Evolutionary conservation across 1,284 basidiomycete genomes (phyloP).

Genomic region (Microbotryum intermedium): DNA sequence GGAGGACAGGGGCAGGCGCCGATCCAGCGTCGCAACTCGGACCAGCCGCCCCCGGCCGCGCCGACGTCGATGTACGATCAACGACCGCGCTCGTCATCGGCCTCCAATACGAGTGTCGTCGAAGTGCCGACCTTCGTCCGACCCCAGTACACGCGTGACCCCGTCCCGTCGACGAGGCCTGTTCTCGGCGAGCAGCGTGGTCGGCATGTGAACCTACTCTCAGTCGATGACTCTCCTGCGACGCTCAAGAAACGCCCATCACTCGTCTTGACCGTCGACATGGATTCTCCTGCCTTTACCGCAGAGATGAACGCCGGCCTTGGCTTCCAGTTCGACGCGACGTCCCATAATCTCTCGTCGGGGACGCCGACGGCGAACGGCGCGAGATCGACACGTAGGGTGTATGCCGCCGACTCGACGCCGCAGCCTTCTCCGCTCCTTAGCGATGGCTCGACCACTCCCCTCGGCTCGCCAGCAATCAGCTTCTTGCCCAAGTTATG

Average conservation of each 20-base stretch:
- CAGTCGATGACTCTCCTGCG: background rate
- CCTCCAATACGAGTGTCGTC: background rate
- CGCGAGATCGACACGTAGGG: too few relatives aligned
- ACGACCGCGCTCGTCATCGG: slow-evolving; percentile 4
- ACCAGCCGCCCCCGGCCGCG: background rate
- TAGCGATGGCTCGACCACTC: slow-evolving; percentile 8
- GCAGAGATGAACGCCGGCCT: slow-evolving; percentile 1
- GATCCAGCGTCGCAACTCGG: background rate
- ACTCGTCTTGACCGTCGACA: slow-evolving; percentile 23
- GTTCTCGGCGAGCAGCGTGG: slow-evolving; percentile 15
- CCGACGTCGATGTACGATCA: background rate
- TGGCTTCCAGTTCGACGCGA: slow-evolving; percentile 8
- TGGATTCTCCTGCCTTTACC: slow-evolving; percentile 15
- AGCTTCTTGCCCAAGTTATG: slow-evolving; percentile 7
- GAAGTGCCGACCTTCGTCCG: too few relatives aligned
- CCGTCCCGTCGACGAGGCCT: too few relatives aligned
- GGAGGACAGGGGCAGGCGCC: slow-evolving; percentile 1
- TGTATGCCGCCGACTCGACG: too few relatives aligned
- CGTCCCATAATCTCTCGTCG: background rate
- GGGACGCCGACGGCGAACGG: too few relatives aligned
- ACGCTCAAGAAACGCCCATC: slow-evolving; percentile 16
- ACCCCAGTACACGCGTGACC: too few relatives aligned
- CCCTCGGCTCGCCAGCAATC: slow-evolving; percentile 11
- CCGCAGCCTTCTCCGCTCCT: slow-evolving; percentile 1
- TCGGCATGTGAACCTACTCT: background rate